These are phyloP conservation scores for Apophysomyces sp. DNA, from an alignment of 371 early-diverging fungal genomes.

Conservation along the genomic window DNA sequence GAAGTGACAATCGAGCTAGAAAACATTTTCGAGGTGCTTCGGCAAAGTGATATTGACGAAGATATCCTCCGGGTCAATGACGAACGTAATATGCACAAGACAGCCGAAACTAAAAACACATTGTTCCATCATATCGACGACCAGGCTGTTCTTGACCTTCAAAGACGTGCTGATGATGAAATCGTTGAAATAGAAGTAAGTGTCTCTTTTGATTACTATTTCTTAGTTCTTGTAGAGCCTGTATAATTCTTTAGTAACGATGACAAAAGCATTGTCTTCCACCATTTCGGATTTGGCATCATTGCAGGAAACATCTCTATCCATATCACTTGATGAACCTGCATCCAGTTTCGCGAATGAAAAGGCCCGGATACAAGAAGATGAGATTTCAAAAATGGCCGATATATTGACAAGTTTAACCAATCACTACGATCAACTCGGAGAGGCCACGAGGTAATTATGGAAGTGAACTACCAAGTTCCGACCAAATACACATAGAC, in stretches of 20 bases:
- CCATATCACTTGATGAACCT: slow-evolving; percentile 27
- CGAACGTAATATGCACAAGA: slow-evolving; percentile 2
- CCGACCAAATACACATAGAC: not conserved
- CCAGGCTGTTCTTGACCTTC: slow-evolving; percentile 44
- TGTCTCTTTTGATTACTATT: not conserved
- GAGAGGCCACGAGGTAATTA: slow-evolving; percentile 41
- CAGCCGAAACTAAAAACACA: slow-evolving; percentile 9
- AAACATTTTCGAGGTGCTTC: slow-evolving; percentile 33
- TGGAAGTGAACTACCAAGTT: not conserved
- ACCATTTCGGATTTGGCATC: slow-evolving; percentile 26
- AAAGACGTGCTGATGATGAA: slow-evolving; percentile 45
- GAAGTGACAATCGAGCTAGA: slow-evolving; percentile 39
- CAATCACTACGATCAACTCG: slow-evolving; percentile 49
- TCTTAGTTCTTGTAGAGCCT: slow-evolving; percentile 14
- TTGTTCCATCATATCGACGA: slow-evolving; percentile 51
- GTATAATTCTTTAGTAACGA: slow-evolving; percentile 15
- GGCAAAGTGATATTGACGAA: slow-evolving; percentile 32
- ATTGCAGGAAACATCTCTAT: slow-evolving; percentile 21
- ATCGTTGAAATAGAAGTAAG: slow-evolving; percentile 45
- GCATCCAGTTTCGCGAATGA: slow-evolving; percentile 25
- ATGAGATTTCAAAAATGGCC: slow-evolving; percentile 44
- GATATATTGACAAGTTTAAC: slow-evolving; percentile 46
- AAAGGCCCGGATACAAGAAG: slow-evolving; percentile 38
- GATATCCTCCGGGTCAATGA: slow-evolving; percentile 35
- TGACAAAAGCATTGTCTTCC: slow-evolving; percentile 22